Base-by-base conservation (phyloP, 345 rosid species). In the Citrus mangshanensis region DNA sequence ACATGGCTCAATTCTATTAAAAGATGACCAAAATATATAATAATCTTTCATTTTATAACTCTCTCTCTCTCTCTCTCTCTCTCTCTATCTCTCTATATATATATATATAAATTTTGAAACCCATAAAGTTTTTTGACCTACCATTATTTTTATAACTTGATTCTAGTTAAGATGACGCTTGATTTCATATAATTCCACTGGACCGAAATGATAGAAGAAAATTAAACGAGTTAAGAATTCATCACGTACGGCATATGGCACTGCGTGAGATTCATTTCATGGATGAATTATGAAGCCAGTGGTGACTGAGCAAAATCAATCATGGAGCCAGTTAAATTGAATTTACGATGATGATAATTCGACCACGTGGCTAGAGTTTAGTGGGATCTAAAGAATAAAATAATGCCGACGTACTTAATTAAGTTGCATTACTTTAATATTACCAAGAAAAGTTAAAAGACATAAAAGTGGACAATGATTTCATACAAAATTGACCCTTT, bases 351-450 rank as follows among this genome's bases (percentile, higher is more conserved):
- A 60, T 25, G 30, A 19, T 63, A 1, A 70, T 28, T 66, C 49
- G 27, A 60, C 74, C 70, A 74, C 75, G 70, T 74, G 77, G 35
- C 3, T 10, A 1, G 27, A 68, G 32, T 3, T 46, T 2, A 27
- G 49, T 32, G 34, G 75, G 75, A 68, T 32, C 22, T 72, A 34
- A 28, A 72, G 6, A 28, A 76, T 73, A 32, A 72, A 68, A n/a
- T 6, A 13, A 9, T 18, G 24, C 67, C 54, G 81, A 73, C 75
- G 35, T 34, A 24, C 34, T 72, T 46, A 24, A 72, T 67, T 34
- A 24, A 67, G 46, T 60, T 73, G 51, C 46, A 5, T 51, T 37
- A 21, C 7, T 55, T 73, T 32, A 19, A 68, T 1, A 58, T 30
- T n/a, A 40, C 1, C 22, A 46, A 46, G 4, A 46, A 68, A 69